Percentiles rank a stretch among this genome's conserved stretches.
Conservation (phyloP, 495 filamentous ascomycete genomes). For the Aspergillus coremiiformis region DNA sequence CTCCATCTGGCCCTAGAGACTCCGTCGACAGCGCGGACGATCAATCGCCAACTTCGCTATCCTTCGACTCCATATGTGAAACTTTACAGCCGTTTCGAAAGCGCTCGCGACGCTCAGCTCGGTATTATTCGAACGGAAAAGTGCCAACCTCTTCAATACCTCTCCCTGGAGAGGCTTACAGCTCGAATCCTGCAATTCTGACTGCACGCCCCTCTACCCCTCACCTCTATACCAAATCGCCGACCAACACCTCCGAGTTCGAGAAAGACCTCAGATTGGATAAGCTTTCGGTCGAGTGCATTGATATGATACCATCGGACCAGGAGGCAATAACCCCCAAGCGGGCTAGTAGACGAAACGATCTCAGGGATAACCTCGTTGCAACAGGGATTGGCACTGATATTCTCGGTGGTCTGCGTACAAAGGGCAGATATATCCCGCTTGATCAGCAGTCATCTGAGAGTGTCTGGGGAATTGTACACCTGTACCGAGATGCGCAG, state of each 20-base stretch:
- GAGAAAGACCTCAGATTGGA: slow-evolving; percentile 57
- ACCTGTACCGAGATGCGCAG: slow-evolving; percentile 80
- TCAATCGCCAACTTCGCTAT: slow-evolving; percentile 15
- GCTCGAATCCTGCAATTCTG: background rate
- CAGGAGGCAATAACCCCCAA: slow-evolving; percentile 12
- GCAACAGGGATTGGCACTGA: slow-evolving; percentile 44
- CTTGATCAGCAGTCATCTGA: slow-evolving; percentile 70
- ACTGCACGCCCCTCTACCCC: slow-evolving; percentile 1
- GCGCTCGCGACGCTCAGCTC: slow-evolving; percentile 14
- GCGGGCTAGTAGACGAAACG: slow-evolving; percentile 3
- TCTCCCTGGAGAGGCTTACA: background rate
- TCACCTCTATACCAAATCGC: slow-evolving; percentile 13
- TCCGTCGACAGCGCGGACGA: slow-evolving; percentile 8
- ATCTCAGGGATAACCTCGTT: slow-evolving; percentile 25
- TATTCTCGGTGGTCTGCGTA: slow-evolving; percentile 49
- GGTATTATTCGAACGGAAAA: slow-evolving; percentile 8
- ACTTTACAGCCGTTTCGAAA: slow-evolving; percentile 38
- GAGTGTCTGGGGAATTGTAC: slow-evolving; percentile 86
- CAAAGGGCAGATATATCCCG: slow-evolving; percentile 73
- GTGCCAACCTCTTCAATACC: slow-evolving; percentile 2
- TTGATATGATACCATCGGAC: slow-evolving; percentile 52
- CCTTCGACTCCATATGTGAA: slow-evolving; percentile 36
- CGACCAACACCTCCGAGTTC: slow-evolving; percentile 14
- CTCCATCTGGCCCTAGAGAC: slow-evolving; percentile 31
- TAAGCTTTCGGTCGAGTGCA: slow-evolving; percentile 54